phyloP scores from a whole-genome alignment of 225 moss, liverwort and hornwort genomes.

The Polytrichum formosum region DNA sequence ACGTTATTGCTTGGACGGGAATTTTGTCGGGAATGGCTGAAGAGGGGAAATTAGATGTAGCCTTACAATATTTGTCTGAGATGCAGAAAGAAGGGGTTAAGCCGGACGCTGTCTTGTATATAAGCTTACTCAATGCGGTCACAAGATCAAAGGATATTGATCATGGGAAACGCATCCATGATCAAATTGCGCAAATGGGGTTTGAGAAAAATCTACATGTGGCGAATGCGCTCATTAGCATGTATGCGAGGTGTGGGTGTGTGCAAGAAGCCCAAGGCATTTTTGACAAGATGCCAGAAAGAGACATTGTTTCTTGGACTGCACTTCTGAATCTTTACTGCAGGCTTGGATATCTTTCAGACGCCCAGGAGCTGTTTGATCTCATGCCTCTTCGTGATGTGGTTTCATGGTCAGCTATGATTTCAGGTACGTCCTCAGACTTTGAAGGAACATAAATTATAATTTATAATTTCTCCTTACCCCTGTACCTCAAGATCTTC shows the following conservation, averaged over 20 bases:
- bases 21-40: slow-evolving; percentile 2
- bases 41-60: slow-evolving; percentile 1
- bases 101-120: slow-evolving; percentile 11
- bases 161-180: slow-evolving; percentile 13
- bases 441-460: not conserved
- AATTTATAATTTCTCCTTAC: no score
- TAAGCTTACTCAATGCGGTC: slow-evolving; percentile 14
- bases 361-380: slow-evolving; percentile 6
- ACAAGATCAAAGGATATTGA: slow-evolving; percentile 5
- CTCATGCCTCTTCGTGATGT: slow-evolving; percentile 6
- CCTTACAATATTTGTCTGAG: slow-evolving; percentile 2
- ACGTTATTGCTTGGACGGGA: slow-evolving; percentile 14
- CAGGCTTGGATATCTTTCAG: slow-evolving; percentile 1
- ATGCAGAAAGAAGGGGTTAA: slow-evolving; percentile 18
- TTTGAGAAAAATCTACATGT: not conserved
- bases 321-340: slow-evolving; percentile 4
- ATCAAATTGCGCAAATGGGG: slow-evolving; percentile 8
- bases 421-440: not conserved
- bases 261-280: not conserved
- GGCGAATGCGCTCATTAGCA: slow-evolving; percentile 15
- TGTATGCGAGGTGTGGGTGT: slow-evolving; percentile 22
- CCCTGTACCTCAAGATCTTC: no score
- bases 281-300: slow-evolving; percentile 7
- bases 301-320: slow-evolving; percentile 9
- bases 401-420: slow-evolving; percentile 11